phyloP scores from a whole-genome alignment of 2,329 filamentous ascomycete species.

The Fusarium sp. region DNA sequence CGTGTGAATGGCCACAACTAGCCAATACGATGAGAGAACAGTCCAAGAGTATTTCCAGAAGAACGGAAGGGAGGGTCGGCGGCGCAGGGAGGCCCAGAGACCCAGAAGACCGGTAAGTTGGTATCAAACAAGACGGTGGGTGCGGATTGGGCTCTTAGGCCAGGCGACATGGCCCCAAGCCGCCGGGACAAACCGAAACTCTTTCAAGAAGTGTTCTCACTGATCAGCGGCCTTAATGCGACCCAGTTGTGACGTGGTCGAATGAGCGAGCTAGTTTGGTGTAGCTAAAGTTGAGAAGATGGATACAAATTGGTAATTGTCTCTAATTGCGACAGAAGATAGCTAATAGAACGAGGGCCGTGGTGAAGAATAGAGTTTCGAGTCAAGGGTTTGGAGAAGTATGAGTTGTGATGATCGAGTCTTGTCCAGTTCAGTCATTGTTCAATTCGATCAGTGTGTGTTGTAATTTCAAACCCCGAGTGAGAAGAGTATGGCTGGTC shows the following conservation, averaged over 20 bases:
- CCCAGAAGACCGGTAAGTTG: constrained; percentile 34
- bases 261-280: constrained; percentile 28
- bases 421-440: constrained; percentile 2
- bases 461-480: not conserved
- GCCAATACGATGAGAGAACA: constrained; percentile 28
- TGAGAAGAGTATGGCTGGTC: not conserved
- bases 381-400: not conserved
- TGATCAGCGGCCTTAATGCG: constrained; percentile 39
- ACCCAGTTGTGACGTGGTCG: constrained; percentile 46
- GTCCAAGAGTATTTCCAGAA: constrained; percentile 44
- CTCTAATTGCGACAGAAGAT: constrained; percentile 25
- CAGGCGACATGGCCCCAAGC: constrained; percentile 22
- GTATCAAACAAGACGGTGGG: constrained; percentile 26
- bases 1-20: constrained; percentile 23
- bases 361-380: constrained; percentile 2
- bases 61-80: constrained; percentile 43
- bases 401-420: not conserved
- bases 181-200: constrained; percentile 40
- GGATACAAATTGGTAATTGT: constrained; percentile 21
- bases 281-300: constrained; percentile 21
- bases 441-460: not conserved
- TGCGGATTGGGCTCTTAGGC: constrained; percentile 28
- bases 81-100: constrained; percentile 36
- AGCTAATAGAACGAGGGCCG: constrained; percentile 3
- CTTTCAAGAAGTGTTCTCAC: constrained; percentile 33